These are phyloP conservation scores for Cymodocea nodosa DNA, from an alignment of 116 monocot genomes.

Conservation along the genomic window DNA sequence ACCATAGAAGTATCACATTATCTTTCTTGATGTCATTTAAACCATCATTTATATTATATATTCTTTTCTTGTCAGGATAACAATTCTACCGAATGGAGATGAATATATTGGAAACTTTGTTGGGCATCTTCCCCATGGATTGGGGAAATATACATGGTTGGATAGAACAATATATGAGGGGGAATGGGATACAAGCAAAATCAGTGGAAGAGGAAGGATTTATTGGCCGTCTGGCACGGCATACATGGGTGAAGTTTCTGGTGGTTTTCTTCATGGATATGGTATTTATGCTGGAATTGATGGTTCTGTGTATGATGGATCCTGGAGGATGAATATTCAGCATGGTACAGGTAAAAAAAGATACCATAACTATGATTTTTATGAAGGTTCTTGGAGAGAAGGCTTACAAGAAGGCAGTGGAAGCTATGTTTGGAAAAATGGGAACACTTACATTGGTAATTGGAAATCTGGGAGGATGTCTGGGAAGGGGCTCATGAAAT, in stretches of 20 bases:
- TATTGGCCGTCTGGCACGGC: conserved; percentile 63
- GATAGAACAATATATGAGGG: conserved; percentile 72
- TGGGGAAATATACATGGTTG: conserved; percentile 65
- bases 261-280: conserved; percentile 75
- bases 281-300: conserved; percentile 47
- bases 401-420: conserved; percentile 77
- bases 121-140: conserved; percentile 50
- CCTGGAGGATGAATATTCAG: conserved; percentile 77
- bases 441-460: conserved; percentile 60
- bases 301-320: conserved; percentile 63
- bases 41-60: not conserved
- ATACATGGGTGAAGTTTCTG: conserved; percentile 71
- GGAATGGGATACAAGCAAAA: conserved; percentile 62
- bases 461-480: conserved; percentile 86
- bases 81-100: conserved; percentile 70
- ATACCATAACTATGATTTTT: conserved; percentile 54
- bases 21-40: not conserved
- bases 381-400: conserved; percentile 82
- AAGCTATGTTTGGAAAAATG: conserved; percentile 59
- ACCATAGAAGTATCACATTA: too few species aligned
- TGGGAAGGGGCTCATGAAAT: conserved; percentile 77
- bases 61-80: conserved; percentile 15
- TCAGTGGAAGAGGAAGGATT: conserved; percentile 52
- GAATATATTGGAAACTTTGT: conserved; percentile 50
- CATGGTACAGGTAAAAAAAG: conserved; percentile 73